Conservation (phyloP, 495 filamentous ascomycete species). For the Aspergillus sclerotiicarbonarius region DNA sequence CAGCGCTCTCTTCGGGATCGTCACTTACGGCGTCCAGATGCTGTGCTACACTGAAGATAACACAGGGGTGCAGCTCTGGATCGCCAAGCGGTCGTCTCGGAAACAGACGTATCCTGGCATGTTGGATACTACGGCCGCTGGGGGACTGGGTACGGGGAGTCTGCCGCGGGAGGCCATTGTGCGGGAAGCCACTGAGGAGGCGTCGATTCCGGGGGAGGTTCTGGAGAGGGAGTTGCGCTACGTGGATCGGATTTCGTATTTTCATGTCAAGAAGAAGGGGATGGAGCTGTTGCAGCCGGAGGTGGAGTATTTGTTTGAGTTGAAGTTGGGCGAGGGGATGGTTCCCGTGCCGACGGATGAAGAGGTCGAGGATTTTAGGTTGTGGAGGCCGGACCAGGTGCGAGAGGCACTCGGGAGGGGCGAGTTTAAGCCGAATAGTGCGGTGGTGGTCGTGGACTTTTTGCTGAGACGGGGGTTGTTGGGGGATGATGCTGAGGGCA, state of each 20-base stretch:
- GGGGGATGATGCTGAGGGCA: too few species aligned
- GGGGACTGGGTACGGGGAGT: constrained; percentile 42
- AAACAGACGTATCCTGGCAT: constrained; percentile 51
- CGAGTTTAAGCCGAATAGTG: constrained; percentile 56
- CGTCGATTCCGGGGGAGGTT: constrained; percentile 35
- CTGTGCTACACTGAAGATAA: constrained; percentile 37
- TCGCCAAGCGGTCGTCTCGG: constrained; percentile 41
- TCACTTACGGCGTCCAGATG: constrained; percentile 48
- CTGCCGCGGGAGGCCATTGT: constrained; percentile 49
- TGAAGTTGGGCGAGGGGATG: constrained; percentile 40
- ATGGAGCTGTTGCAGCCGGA: constrained; percentile 40
- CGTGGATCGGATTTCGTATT: constrained; percentile 33
- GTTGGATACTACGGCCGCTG: constrained; percentile 57
- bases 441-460: constrained; percentile 13
- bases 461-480: not conserved
- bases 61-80: constrained; percentile 48
- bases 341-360: constrained; percentile 45
- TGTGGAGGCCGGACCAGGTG: constrained; percentile 51
- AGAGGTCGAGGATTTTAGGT: constrained; percentile 51
- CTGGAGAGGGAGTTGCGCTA: constrained; percentile 23
- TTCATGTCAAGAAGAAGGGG: constrained; percentile 34
- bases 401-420: constrained; percentile 33
- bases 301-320: constrained; percentile 50
- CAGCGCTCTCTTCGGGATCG: constrained; percentile 50
- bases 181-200: constrained; percentile 55